A percentile compares a stretch with the other conserved stretches of the same genome.
Evolutionary conservation across 345 rosid genomes (phyloP).

Genomic region (Eucalyptus erythrocorys): DNA sequence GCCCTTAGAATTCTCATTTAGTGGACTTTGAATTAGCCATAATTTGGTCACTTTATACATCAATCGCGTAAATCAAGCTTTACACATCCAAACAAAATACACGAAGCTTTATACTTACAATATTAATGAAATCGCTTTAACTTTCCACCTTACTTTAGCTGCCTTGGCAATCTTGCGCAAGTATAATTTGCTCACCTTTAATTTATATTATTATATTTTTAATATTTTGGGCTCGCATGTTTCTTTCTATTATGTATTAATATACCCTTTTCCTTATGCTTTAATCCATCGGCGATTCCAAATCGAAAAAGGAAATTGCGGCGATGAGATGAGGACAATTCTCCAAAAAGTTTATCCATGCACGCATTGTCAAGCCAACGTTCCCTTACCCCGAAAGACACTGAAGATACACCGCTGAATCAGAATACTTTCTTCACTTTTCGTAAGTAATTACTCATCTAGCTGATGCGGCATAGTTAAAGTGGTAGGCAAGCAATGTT

Average conservation of each 20-base stretch:
- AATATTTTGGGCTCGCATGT: too few species aligned
- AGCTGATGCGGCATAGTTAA: not conserved
- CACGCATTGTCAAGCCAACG: not conserved
- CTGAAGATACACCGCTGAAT: not conserved
- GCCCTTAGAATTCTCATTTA: not conserved
- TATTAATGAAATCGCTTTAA: not conserved
- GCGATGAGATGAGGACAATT: not conserved
- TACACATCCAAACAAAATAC: not conserved
- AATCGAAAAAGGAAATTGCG: not conserved
- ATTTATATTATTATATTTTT: not conserved
- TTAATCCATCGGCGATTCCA: not conserved
- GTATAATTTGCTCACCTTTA: not conserved
- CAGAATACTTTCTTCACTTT: not conserved
- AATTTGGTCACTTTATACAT: not conserved
- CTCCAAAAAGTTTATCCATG: not conserved
- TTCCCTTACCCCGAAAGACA: not conserved
- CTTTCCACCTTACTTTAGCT: not conserved
- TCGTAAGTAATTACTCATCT: not conserved
- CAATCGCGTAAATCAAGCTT: not conserved
- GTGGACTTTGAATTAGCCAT: not conserved
- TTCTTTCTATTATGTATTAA: not conserved
- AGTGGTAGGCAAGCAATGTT: not conserved
- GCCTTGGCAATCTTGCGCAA: not conserved
- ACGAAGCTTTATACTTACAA: not conserved
- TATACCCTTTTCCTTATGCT: not conserved